Evolutionary conservation across 306 rosid genomes (phyloP).

Genomic region (Inga leiocalycina): DNA sequence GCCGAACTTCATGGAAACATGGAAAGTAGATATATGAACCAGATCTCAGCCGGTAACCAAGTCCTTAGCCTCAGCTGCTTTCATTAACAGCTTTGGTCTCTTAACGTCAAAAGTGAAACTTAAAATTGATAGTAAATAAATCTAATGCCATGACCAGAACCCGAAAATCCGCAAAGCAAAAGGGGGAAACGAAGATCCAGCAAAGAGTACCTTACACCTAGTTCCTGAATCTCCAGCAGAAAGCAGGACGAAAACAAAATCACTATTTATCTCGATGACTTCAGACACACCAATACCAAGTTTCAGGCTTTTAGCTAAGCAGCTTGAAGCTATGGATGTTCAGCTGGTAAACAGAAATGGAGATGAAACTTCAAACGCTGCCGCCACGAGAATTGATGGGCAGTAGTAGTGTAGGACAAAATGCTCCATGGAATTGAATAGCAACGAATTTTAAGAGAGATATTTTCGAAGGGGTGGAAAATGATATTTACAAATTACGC

Average conservation of each 20-base stretch:
- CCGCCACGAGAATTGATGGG: background rate
- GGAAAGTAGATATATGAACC: background rate
- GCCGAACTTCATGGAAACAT: background rate
- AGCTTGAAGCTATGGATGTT: background rate
- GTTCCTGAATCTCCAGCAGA: conserved; percentile 38
- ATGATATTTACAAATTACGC: conserved; percentile 22
- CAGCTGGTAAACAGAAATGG: background rate
- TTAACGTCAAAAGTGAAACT: background rate
- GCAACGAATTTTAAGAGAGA: conserved; percentile 11
- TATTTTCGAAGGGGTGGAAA: background rate
- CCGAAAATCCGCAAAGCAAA: background rate
- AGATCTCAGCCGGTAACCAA: conserved; percentile 23
- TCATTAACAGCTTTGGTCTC: background rate
- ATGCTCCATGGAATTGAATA: conserved; percentile 22
- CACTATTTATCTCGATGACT: conserved; percentile 43
- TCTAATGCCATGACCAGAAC: conserved; percentile 9
- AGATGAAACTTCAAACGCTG: background rate
- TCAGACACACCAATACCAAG: conserved; percentile 39
- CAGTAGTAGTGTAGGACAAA: conserved; percentile 7
- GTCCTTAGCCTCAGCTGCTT: background rate
- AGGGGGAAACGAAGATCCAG: conserved; percentile 36
- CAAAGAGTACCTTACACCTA: conserved; percentile 43
- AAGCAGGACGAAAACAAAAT: background rate
- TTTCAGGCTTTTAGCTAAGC: conserved; percentile 3
- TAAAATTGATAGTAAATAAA: background rate